Conservation (phyloP, 1,284 basidiomycete species). For the Cystobasidium sp. region DNA sequence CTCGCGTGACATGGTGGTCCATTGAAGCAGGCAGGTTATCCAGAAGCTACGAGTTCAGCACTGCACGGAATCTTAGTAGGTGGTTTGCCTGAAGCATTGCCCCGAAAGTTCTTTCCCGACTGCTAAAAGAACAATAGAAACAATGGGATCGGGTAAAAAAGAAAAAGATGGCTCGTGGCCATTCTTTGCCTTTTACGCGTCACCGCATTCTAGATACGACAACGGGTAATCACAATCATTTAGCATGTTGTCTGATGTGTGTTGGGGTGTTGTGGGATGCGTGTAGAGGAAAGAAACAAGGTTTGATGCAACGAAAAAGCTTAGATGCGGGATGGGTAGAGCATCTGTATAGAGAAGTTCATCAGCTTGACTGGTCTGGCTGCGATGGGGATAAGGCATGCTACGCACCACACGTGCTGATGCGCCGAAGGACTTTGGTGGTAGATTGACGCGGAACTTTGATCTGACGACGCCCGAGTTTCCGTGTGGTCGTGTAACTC, state of each 20-base stretch:
- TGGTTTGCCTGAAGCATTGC: neutral
- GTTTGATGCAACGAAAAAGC: slow-evolving; percentile 3
- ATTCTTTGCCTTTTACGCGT: neutral
- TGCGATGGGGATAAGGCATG: neutral
- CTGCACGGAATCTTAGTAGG: neutral
- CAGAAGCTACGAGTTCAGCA: neutral
- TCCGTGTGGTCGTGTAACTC: slow-evolving; percentile 86
- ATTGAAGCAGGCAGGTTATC: too few species aligned
- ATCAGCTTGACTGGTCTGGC: neutral
- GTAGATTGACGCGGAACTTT: slow-evolving; percentile 97
- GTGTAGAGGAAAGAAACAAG: slow-evolving; percentile 5
- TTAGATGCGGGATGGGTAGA: slow-evolving; percentile 65
- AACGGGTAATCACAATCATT: slow-evolving; percentile 1
- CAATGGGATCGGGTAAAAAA: slow-evolving; percentile 9
- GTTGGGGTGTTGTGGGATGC: neutral
- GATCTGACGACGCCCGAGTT: slow-evolving; percentile 95
- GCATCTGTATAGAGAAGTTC: slow-evolving; percentile 60
- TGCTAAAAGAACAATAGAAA: slow-evolving; percentile 2
- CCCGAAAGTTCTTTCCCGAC: slow-evolving; percentile 7
- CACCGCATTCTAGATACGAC: slow-evolving; percentile 19
- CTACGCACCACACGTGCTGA: slow-evolving; percentile 80
- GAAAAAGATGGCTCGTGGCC: neutral
- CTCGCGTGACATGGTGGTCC: too few species aligned
- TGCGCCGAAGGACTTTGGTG: slow-evolving; percentile 93
- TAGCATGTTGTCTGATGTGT: neutral